These are phyloP conservation scores for Setaria italica DNA, from an alignment of 202 grass and related monocot species.

Conservation along the genomic window DNA sequence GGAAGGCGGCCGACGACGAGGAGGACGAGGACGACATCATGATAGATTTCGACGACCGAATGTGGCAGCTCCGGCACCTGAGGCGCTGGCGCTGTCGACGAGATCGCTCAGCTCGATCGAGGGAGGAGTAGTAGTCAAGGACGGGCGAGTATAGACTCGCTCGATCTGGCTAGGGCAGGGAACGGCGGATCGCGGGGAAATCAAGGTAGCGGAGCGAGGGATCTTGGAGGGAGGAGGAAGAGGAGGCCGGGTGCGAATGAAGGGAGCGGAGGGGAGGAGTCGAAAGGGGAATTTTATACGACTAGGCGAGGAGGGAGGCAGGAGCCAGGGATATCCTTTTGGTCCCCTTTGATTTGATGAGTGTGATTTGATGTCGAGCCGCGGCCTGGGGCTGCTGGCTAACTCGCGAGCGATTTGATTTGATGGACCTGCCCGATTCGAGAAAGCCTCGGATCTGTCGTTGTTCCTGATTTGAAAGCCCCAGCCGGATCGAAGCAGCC, in stretches of 20 bases:
- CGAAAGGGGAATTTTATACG: slow-evolving; percentile 55
- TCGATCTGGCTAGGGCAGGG: slow-evolving; percentile 4
- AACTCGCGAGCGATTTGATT: slow-evolving; percentile 70
- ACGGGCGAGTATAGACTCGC: too few species aligned
- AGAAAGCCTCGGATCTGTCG: slow-evolving; percentile 87
- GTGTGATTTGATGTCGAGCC: slow-evolving; percentile 58
- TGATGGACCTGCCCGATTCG: slow-evolving; percentile 69
- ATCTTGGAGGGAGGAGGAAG: background rate
- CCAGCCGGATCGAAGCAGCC: slow-evolving; percentile 2
- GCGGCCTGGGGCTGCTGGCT: background rate
- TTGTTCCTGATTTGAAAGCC: slow-evolving; percentile 77
- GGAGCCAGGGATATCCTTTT: slow-evolving; percentile 58
- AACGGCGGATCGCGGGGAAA: background rate
- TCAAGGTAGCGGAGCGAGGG: too few species aligned
- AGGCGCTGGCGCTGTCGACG: background rate
- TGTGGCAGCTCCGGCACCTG: background rate
- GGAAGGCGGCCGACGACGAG: slow-evolving; percentile 71
- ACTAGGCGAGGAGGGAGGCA: background rate
- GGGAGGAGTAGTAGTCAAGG: too few species aligned
- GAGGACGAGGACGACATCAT: slow-evolving; percentile 78
- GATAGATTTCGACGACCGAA: background rate
- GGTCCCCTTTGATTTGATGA: slow-evolving; percentile 68
- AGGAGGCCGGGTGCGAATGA: background rate
- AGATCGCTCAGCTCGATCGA: background rate
- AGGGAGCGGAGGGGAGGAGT: background rate